A percentile compares a stretch with the other conserved stretches of the same genome.
Evolutionary conservation across 441 rosid genomes (phyloP).

Genomic region (Oxalis stricta): DNA sequence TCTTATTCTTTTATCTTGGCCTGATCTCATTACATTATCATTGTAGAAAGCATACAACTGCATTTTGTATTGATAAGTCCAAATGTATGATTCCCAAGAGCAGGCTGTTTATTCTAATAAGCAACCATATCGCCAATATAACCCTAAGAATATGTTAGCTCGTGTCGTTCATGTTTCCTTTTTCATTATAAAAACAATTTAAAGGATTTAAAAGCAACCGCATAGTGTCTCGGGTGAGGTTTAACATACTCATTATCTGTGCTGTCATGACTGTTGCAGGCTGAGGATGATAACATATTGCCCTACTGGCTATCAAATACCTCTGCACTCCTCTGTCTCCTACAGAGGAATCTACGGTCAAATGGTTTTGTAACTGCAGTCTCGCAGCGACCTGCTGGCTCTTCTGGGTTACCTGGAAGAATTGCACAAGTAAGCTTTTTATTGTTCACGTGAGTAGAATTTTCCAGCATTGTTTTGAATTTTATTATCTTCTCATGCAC

Average conservation of each 20-base stretch:
- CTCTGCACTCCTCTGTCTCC: conserved; percentile 86
- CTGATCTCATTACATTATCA: conserved; percentile 3
- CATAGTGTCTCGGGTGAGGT: background rate
- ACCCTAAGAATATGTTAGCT: too few species aligned
- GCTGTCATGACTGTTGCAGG: conserved; percentile 37
- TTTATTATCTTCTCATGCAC: background rate
- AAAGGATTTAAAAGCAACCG: background rate
- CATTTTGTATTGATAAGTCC: too few species aligned
- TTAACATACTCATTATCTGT: background rate
- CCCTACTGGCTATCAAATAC: conserved; percentile 95
- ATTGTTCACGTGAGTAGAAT: background rate
- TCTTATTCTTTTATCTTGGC: conserved; percentile 7
- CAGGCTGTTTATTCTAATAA: too few species aligned
- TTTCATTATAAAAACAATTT: too few species aligned
- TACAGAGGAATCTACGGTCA: conserved; percentile 77
- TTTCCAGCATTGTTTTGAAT: too few species aligned
- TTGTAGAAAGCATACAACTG: too few species aligned
- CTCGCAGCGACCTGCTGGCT: conserved; percentile 41
- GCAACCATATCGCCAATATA: too few species aligned
- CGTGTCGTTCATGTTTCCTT: too few species aligned
- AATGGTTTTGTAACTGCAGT: conserved; percentile 55
- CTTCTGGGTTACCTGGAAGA: conserved; percentile 56
- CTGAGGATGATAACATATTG: conserved; percentile 54
- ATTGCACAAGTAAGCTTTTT: conserved; percentile 43
- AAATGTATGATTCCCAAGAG: too few species aligned